phyloP scores from a whole-genome alignment of 1,139 yeast genomes.

The Blastobotrys arbuscula region DNA sequence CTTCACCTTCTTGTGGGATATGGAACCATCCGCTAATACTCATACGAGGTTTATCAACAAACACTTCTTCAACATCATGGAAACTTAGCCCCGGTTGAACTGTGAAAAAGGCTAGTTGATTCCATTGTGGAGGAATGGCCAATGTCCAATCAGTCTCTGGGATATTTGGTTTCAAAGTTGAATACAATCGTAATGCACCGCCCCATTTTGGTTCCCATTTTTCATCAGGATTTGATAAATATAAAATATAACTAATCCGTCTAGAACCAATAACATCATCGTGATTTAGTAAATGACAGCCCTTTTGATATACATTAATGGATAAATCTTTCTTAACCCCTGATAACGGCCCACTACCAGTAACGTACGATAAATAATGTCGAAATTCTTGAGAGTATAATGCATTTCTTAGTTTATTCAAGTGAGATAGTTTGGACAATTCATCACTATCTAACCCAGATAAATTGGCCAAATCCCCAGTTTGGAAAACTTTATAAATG shows the following conservation, averaged over 20 bases:
- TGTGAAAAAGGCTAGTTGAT: constrained; percentile 90
- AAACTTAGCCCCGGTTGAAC: constrained; percentile 95
- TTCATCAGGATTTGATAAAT: constrained; percentile 87
- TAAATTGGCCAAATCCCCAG: constrained; percentile 91
- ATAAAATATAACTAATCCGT: constrained; percentile 85
- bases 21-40: constrained; percentile 99
- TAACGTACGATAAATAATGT: constrained; percentile 69
- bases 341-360: constrained; percentile 85
- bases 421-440: constrained; percentile 61
- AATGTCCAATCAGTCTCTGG: constrained; percentile 72
- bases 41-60: constrained; percentile 79
- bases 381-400: constrained; percentile 83
- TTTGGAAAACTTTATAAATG: constrained; percentile 88
- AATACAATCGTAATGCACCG: constrained; percentile 83
- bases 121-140: constrained; percentile 84
- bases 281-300: constrained; percentile 91
- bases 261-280: constrained; percentile 97
- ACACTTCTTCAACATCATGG: constrained; percentile 97
- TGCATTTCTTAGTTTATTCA: constrained; percentile 75
- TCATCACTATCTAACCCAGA: constrained; percentile 81
- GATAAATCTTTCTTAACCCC: constrained; percentile 90
- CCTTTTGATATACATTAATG: constrained; percentile 82
- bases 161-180: constrained; percentile 81
- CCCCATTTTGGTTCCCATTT: constrained; percentile 87
- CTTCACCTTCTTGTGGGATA: constrained; percentile 89